Evolutionary conservation across 2,329 filamentous ascomycete genomes (phyloP), one percentile per base, ranked within the genome.

Genomic region (Hymenoscyphus linearis): DNA sequence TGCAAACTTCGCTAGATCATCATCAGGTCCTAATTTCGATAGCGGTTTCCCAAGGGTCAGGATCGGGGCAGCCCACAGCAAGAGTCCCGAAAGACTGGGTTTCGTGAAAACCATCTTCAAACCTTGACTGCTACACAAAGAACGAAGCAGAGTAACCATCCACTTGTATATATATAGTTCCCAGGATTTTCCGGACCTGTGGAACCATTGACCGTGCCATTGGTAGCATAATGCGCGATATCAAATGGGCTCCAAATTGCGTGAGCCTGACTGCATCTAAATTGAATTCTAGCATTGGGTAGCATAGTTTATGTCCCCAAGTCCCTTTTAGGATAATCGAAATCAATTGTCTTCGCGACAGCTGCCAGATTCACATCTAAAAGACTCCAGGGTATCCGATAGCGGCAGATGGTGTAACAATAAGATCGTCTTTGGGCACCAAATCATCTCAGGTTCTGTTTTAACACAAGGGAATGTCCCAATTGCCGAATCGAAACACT

Each of bases 1-100:
- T 18, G 64, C 64, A 22, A 44, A 63, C 16, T 55, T 25, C 12
- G 64, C 62, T 31, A 66, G 56, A 27, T 56, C 62, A 34, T 53
- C 52, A 34, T 53, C 52, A 6, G 27, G 27, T 16, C 52, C 52
- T n/a, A 16, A 14, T 53, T 53, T 53, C 52, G 52, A n/a, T 9
- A 53, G n/a, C 7, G 52, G 26, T 12, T 27, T 31, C 27, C 13
- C 52, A 34, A 34, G 26, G 18, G 52, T 4, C n/a, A 53, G 25
- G 9, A 22, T 25, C 18, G 44, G 22, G 22, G 44, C 22, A 25
- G 13, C 44, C 6, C 22, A 14, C 18, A 50, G 10, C 18, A 22
- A 50, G 18, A 50, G 44, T 50, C 12, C 44, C 44, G 18, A 13
- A 50, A 50, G 44, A 50, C 44, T 4, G 22, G 13, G 25, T 18